A percentile compares a stretch with the other conserved stretches of the same genome.
Conservation (phyloP, 2,329 filamentous ascomycete species). For the Neopestalotiopsis rosae region DNA sequence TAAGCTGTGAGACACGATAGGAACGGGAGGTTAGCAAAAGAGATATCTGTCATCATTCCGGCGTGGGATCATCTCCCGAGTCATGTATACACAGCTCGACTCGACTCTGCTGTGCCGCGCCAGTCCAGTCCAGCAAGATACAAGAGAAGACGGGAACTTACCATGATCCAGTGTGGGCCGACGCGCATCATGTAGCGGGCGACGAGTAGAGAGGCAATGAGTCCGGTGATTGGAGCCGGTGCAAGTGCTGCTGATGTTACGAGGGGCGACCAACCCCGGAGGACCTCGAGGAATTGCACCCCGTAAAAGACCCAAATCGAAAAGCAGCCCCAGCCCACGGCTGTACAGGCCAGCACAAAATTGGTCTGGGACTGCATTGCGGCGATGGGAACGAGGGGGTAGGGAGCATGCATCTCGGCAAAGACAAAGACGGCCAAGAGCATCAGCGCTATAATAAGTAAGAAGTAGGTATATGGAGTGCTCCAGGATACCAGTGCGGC, state of each 20-base stretch:
- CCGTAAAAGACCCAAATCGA: constrained; percentile 51
- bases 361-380: constrained; percentile 51
- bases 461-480: constrained; percentile 53
- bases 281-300: constrained; percentile 46
- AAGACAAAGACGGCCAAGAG: constrained; percentile 56
- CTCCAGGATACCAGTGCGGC: constrained; percentile 58
- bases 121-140: too few species aligned
- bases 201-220: constrained; percentile 38
- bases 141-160: background rate
- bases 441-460: constrained; percentile 56
- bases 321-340: constrained; percentile 52
- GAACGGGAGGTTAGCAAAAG: background rate
- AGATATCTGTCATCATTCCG: background rate
- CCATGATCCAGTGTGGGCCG: constrained; percentile 37
- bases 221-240: constrained; percentile 43
- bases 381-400: constrained; percentile 58
- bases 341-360: constrained; percentile 55
- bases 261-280: constrained; percentile 42
- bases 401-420: constrained; percentile 51
- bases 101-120: too few species aligned
- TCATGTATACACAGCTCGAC: too few species aligned
- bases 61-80: too few species aligned
- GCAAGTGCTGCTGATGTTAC: constrained; percentile 43
- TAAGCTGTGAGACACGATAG: constrained; percentile 14
- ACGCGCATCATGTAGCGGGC: constrained; percentile 36